Base-by-base conservation (phyloP, 495 filamentous ascomycete genomes). In the Polyplosphaeria fusca region DNA sequence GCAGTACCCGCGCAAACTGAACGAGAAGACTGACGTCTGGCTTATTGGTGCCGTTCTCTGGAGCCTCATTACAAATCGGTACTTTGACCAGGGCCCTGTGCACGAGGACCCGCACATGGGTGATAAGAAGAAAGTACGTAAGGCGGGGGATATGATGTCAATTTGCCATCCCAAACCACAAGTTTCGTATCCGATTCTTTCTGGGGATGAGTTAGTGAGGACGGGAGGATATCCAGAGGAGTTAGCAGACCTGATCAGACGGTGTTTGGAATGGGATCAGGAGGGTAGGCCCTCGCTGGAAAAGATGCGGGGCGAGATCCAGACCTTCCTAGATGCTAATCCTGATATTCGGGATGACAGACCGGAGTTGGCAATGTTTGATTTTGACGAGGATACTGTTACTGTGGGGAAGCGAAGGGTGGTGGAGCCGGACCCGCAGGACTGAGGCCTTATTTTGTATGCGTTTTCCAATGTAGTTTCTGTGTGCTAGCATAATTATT, bases 1-100 rank as follows among this genome's bases (percentile, higher is more conserved):
- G 18, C 28, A 40, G 47, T 3, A 2, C 4, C 9, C 20, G 23
- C 20, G 20, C 5, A 13, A 16, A 4, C 18, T 51, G 2, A 23
- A 20, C 12, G 47, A 51, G 22, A 38, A 20, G 28, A 39, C 27
- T 32, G 32, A 51, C 20, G 47, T 51, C 28, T 51, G 26, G 27
- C 11, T 23, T 11, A 40, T 51, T 22, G 47, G 47, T 11, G 32
- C 32, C 9, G 22, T 51, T 2, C 5, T 51, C 2, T 51, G 47
- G 47, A 40, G 23, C 14, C 22, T 38, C n/a, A 16, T 51, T 12
- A 20, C 47, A 16, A 20, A 40, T 22, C 11, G n/a, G 3, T 13
- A 7, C 16, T 18, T 4, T 47, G 45, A 47, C 18, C 7, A 13
- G 9, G 30, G 30, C 7, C 30, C 30, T 7, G 14, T 35, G 30